phyloP scores from a whole-genome alignment of 1,284 basidiomycete species.

The Boletus smithii region DNA sequence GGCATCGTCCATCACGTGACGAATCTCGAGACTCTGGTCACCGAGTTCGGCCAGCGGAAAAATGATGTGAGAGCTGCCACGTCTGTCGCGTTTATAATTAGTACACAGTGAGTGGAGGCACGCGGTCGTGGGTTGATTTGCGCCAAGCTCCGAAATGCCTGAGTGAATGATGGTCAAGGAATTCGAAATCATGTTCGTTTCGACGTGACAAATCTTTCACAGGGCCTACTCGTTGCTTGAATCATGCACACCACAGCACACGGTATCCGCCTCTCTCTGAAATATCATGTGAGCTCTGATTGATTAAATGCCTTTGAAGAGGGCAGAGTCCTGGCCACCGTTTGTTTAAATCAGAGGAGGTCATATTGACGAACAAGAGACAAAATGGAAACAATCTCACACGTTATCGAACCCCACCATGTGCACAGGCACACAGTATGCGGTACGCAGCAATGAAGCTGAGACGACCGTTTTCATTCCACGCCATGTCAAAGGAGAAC shows the following conservation, averaged over 20 bases:
- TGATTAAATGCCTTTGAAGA: background rate
- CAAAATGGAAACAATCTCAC: constrained; percentile 2
- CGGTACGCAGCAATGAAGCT: background rate
- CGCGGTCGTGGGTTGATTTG: background rate
- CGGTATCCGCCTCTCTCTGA: no score
- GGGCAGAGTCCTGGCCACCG: background rate
- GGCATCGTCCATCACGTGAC: background rate
- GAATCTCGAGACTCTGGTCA: background rate
- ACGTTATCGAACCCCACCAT: background rate
- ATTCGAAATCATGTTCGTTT: background rate
- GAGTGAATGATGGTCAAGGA: background rate
- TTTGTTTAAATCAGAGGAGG: background rate
- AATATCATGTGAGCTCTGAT: background rate
- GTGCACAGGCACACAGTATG: background rate
- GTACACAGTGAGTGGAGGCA: background rate
- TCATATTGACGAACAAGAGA: background rate
- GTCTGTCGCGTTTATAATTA: background rate
- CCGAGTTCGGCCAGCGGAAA: no score
- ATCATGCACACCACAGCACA: background rate
- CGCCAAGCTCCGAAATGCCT: constrained; percentile 1
- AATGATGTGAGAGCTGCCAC: background rate
- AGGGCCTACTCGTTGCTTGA: no score
- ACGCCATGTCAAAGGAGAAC: background rate
- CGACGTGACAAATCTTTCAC: background rate
- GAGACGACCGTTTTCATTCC: background rate